Base-by-base conservation (phyloP, 495 filamentous ascomycete species). In the Aspergillus sclerotioniger region DNA sequence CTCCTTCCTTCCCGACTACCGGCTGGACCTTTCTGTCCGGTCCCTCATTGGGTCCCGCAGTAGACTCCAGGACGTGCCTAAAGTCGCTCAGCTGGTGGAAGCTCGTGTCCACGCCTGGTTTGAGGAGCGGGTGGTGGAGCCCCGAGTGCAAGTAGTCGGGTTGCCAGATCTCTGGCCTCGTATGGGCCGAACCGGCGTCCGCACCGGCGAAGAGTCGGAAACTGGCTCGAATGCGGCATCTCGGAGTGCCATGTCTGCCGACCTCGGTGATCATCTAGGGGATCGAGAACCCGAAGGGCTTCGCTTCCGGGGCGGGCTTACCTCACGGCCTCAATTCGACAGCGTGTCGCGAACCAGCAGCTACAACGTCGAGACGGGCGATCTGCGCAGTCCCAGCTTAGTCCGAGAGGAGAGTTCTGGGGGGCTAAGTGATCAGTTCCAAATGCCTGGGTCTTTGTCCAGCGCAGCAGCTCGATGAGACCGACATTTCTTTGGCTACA, bases 71-170 rank as follows among this genome's bases (percentile, higher is more conserved):
- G 95, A 98, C 74, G 91, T 98, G 12, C 94, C 94, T 10, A 98
- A 98, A 70, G 95, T 98, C 50, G 95, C 95, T 0, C 92, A 97
- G 68, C 80, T 98, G 3, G 87, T 98, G 39, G 94, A 98, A 72
- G 86, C 87, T 6, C 82, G 93, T 8, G 81, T 98, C 7, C 94
- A 98, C 68, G 85, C 88, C 25, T 98, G 94, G 94, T 96, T 98
- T 62, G 94, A 98, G 68, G 94, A 98, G 66, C 85, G 94, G 31
- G 91, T 89, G 54, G 94, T 98, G 3, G 94, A 98, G 74, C 94
- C 94, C 9, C 82, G 91, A 21, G 96, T 98, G 59, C 94, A 98
- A 67, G 91, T 98, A 53, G 93, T 98, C 37, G 91, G 89, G 8
- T 75, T 98, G 25, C 94, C 94, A 7, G 94, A 90, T 67, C 74